phyloP scores from a whole-genome alignment of 2,329 filamentous ascomycete genomes.

The Eurotiales sp. region DNA sequence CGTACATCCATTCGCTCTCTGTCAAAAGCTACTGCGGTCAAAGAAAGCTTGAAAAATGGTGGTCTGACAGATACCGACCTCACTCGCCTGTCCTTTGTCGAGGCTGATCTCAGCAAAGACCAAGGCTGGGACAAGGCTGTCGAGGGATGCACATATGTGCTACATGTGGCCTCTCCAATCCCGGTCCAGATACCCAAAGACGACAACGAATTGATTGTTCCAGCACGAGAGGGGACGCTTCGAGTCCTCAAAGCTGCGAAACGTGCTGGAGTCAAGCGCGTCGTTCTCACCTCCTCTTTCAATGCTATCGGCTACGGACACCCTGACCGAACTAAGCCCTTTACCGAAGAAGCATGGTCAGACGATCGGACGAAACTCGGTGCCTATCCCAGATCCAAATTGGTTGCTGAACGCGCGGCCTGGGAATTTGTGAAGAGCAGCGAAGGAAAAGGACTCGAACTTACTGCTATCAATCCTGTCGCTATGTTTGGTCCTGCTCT shows the following conservation, averaged over 20 bases:
- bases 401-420: background rate
- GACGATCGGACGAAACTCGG: background rate
- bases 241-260: background rate
- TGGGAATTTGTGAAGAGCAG: background rate
- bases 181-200: background rate
- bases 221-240: background rate
- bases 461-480: background rate
- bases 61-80: background rate
- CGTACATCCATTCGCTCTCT: background rate
- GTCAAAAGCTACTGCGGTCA: background rate
- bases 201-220: background rate
- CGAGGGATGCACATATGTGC: background rate
- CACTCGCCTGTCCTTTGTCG: background rate
- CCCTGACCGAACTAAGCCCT: background rate
- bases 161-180: background rate
- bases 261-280: background rate
- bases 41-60: background rate
- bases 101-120: background rate
- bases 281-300: constrained; percentile 3
- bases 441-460: background rate
- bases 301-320: constrained; percentile 1
- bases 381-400: constrained; percentile 1
- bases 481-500: constrained; percentile 5
- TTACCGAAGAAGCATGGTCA: constrained; percentile 1
- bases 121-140: background rate